Base-by-base conservation (phyloP, 257 asterid species). In the Gardenia jasminoides region DNA sequence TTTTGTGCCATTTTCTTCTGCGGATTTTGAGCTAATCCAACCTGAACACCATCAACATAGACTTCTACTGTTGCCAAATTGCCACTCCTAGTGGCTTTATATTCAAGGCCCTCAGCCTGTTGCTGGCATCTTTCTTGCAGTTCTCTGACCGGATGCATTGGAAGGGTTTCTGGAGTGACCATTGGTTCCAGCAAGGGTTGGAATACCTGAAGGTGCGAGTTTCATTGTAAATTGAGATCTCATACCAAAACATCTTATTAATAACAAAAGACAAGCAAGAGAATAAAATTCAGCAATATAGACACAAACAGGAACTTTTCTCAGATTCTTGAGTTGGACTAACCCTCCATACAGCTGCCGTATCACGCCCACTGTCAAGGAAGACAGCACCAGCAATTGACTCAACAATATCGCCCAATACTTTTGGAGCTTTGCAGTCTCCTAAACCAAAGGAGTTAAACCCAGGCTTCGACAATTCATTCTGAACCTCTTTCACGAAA, bases 341-440 rank as follows among this genome's bases (percentile, higher is more conserved):
- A 46, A 95, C 99, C 98, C 85, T 88, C 99, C 99, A 96, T 26
- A 96, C 98, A 83, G 61, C 88, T 56, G 93, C 87, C 67, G 99
- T 91, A 82, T 92, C 82, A 82, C 93, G 92, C 36, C 97, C 93
- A 82, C 87, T 74, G 78, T 96, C 99, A 41, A 96, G 98, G 83
- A 92, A 96, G 86, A 96, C 88, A n/a, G 99, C 98, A 81, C 99
- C 99, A 80, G 99, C 99, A 87, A 96, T 90, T 19, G 99, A 96
- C 87, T 96, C 99, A 50, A 93, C 88, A 80, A 96, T 96, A 83
- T 96, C 99, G 81, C 98, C 99, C 78, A 96, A 97, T 85, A 96
- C 99, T 88, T 96, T 96, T 62, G 99, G 99, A 74, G 99, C 98
- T 90, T 92, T 96, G 90, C 97, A 96, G 87, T 96, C 99, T 85